Percentiles rank a stretch among this genome's conserved stretches.
Evolutionary conservation across 768 basidiomycete genomes (phyloP).

Genomic region (Sporobolomyces roseus): DNA sequence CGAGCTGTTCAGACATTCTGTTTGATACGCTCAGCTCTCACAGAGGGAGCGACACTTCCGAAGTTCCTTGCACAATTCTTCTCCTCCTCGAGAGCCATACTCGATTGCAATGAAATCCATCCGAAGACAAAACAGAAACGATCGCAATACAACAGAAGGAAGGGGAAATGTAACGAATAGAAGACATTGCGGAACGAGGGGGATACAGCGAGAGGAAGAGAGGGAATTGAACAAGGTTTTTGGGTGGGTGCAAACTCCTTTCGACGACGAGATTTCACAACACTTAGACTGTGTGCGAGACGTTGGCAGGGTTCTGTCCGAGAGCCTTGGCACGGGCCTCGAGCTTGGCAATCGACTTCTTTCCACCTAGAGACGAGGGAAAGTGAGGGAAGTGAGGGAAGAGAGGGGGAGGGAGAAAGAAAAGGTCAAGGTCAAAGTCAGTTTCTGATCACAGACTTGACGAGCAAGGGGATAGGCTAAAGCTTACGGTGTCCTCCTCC

Average conservation of each 20-base stretch:
- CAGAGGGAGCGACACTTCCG: too few relatives aligned
- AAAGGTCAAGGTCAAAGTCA: background rate
- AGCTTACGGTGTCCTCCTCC: conserved; percentile 78
- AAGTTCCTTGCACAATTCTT: too few relatives aligned
- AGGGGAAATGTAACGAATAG: too few relatives aligned
- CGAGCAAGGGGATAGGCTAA: background rate
- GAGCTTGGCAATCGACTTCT: conserved; percentile 53
- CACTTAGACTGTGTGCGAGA: conserved; percentile 14
- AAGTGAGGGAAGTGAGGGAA: too few relatives aligned
- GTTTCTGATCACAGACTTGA: background rate
- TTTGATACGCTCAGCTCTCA: too few relatives aligned
- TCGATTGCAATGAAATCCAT: background rate
- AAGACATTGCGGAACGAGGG: too few relatives aligned
- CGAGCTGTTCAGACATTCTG: too few relatives aligned
- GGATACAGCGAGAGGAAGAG: too few relatives aligned
- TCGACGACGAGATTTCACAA: background rate
- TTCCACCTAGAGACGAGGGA: conserved; percentile 8
- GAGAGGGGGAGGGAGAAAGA: background rate
- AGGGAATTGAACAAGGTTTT: background rate
- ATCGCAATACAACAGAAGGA: background rate
- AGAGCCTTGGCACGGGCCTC: conserved; percentile 25
- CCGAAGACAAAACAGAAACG: background rate
- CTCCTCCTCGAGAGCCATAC: background rate
- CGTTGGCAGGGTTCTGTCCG: conserved; percentile 20
- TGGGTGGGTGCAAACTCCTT: too few relatives aligned